A percentile compares a stretch with the other conserved stretches of the same genome.
These are phyloP conservation scores for Cladorrhinum samala DNA, from an alignment of 495 filamentous ascomycete genomes.

Conservation along the genomic window DNA sequence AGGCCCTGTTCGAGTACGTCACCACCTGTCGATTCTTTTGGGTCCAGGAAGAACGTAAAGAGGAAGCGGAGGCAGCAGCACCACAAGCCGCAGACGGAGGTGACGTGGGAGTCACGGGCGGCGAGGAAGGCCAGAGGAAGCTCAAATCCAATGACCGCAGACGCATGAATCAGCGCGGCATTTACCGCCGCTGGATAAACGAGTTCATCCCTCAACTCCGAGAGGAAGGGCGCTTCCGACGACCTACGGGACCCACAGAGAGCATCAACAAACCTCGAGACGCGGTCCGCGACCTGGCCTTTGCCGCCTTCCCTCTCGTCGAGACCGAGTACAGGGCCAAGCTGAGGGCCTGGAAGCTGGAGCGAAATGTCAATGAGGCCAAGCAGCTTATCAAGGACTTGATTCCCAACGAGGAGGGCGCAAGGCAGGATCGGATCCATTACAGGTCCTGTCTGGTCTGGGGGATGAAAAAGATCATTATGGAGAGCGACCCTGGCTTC, in stretches of 20 bases:
- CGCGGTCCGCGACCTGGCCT: conserved; percentile 27
- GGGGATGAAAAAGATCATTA: conserved; percentile 34
- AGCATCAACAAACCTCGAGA: conserved; percentile 18
- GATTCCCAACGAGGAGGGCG: no score
- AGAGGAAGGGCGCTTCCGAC: conserved; percentile 22
- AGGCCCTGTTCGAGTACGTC: conserved; percentile 53
- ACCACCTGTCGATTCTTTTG: conserved; percentile 49
- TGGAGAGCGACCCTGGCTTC: conserved; percentile 28
- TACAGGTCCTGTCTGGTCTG: conserved; percentile 19
- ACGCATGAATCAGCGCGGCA: conserved; percentile 38
- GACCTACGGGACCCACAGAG: neutral
- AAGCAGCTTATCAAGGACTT: conserved; percentile 31
- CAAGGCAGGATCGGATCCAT: no score
- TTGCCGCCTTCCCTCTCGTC: conserved; percentile 27
- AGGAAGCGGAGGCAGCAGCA: neutral
- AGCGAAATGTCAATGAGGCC: conserved; percentile 23
- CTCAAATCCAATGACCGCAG: conserved; percentile 49
- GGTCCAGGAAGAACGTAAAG: no score
- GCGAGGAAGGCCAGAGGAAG: conserved; percentile 29
- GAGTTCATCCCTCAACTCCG: conserved; percentile 46
- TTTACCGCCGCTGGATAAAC: conserved; percentile 48
- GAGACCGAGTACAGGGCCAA: conserved; percentile 19
- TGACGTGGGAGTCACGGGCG: conserved; percentile 13
- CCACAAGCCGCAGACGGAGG: conserved; percentile 11
- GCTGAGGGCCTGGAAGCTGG: conserved; percentile 23